Evolutionary conservation across 108 stramenopile genomes (phyloP).

Genomic region (Cafeteria roenbergensis): DNA sequence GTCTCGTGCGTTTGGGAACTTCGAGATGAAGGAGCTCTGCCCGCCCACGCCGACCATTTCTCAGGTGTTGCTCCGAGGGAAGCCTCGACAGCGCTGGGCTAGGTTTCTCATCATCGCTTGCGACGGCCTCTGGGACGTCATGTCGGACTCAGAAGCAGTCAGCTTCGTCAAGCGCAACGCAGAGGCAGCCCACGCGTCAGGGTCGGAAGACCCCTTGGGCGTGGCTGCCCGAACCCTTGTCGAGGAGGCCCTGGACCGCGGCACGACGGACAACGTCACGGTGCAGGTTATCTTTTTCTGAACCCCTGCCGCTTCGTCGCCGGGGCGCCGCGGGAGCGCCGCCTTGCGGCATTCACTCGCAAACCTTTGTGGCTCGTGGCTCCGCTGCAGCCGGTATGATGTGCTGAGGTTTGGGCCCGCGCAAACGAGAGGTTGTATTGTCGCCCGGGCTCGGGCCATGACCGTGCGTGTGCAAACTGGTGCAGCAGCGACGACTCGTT

Average conservation of each 20-base stretch:
- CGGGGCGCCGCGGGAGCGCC: no score
- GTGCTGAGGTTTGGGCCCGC: no score
- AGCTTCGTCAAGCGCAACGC: slow-evolving; percentile 45
- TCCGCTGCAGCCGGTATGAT: no score
- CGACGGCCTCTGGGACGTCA: slow-evolving; percentile 79
- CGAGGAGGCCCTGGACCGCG: background rate
- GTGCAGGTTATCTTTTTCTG: background rate
- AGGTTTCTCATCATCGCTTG: slow-evolving; percentile 65
- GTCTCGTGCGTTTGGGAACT: slow-evolving; percentile 67
- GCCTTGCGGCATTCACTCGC: no score
- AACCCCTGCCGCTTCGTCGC: no score
- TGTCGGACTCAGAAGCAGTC: slow-evolving; percentile 64
- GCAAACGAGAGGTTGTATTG: no score
- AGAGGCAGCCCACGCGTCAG: no score
- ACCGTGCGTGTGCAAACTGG: no score
- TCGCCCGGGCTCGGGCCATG: no score
- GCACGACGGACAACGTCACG: background rate
- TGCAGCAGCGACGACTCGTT: no score
- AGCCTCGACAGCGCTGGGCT: slow-evolving; percentile 12
- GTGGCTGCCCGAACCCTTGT: background rate
- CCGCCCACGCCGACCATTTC: background rate
- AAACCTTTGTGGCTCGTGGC: no score
- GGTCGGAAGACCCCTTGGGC: no score
- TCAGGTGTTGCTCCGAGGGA: background rate
- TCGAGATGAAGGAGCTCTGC: slow-evolving; percentile 56